Base-by-base conservation (phyloP, 805 yeast genomes). In the Scheffersomyces lignosus region DNA sequence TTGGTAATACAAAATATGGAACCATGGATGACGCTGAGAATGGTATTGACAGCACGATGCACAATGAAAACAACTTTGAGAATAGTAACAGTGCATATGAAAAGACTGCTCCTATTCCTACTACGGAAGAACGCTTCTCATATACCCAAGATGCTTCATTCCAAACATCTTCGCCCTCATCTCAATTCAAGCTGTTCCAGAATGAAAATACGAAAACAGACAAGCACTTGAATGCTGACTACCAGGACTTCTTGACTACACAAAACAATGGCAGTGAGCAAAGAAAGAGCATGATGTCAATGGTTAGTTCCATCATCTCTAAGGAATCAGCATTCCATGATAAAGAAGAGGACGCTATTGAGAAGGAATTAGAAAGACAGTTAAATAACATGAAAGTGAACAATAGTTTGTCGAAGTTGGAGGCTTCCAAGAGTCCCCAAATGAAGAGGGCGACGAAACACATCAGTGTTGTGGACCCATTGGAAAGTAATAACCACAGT, bases 261-360 rank as follows among this genome's bases (percentile, higher is more conserved):
- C 18, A 27, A 2, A 33, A 38, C 7, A 18, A 32, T 15, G 35
- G 22, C 20, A 25, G 14, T 10, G 31, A 33, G 10, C 29, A 22
- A 9, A 52, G 70, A 38, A 42, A 54, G 29, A 62, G 70, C 36
- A 70, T 61, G 29, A 40, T 65, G 17, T 67, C 73, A 8, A 69
- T 65, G 55, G 65, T 67, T 9, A 66, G 72, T 38, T 67, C 73
- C 0, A 64, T 69, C 33, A 56, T 69, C 20, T 65, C 71, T 5
- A 67, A 64, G 41, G 67, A 54, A 14, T 54, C 57, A 5, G 42
- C 41, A 28, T 50, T 53, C 30, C 52, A 57, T 4, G 47, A 43
- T 8, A 43, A 49, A 24, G 47, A 46, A 4, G 67, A 63, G 9
- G 67, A 61, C 4, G 62, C 50, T 13, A 57, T 60, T 4, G 70